Evolutionary conservation across 2,329 filamentous ascomycete species (phyloP), one percentile per base, ranked within the genome.

Genomic region (Fonsecaea erecta): DNA sequence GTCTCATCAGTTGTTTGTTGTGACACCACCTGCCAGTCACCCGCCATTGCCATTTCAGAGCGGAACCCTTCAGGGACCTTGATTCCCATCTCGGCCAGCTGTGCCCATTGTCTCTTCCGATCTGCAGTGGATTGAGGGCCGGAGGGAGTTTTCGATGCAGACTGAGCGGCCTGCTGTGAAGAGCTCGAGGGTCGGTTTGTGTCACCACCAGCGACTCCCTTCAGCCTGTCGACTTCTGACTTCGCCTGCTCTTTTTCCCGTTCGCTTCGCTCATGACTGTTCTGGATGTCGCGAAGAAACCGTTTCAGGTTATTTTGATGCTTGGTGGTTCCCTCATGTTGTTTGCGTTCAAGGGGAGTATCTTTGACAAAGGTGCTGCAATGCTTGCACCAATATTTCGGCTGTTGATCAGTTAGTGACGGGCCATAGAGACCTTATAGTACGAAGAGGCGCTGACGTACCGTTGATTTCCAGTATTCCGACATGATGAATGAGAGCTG

Each of bases 331-430:
- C 90, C 86, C 78, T 97, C 93, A 79, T 97, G 93, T 78, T 97
- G 94, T 70, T 88, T 85, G 72, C 89, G 90, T 77, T 97, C 93
- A 77, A 97, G 87, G 71, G 92, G 89, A 24, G 93, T 97, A 82
- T 99, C 95, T 79, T 92, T 91, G 56, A 99, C 91, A 78, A 88
- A 98, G 75, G 86, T 86, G 75, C 88, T 87, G 85, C 95, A 99
- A 82, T 97, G 92, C 78, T 98, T 98, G 86, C 95, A 99, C 93
- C 93, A 98, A 81, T 96, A 96, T 76, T 90, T 94, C 5, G 93
- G 93, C 77, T 88, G 62, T 55, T 51, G 12, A 18, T 48, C n/a
- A 21, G 56, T 78, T 63, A 76, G 73, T 46, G 60, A 53, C n/a
- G 32, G 6, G 40, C 32, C 28, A 48, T 57, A 4, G n/a, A 51